A percentile compares a stretch with the other conserved stretches of the same genome.
Evolutionary conservation across 176 grass and related monocot genomes (phyloP).

Genomic region (Typha latifolia): DNA sequence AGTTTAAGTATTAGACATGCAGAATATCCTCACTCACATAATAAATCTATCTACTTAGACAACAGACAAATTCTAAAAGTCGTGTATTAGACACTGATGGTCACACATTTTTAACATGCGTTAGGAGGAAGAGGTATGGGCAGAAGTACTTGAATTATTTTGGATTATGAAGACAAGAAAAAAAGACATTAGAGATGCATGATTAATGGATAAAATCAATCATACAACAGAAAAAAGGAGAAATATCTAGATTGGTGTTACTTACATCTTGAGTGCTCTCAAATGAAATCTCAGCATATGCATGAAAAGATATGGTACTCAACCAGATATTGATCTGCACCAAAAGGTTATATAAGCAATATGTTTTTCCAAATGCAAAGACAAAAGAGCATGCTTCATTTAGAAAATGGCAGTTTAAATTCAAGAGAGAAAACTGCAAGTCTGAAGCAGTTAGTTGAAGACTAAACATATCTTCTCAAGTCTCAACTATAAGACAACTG

Average conservation of each 20-base stretch:
- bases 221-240: not conserved
- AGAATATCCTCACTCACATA: too few relatives aligned
- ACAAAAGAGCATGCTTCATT: not conserved
- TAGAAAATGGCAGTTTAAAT: not conserved
- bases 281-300: constrained; percentile 67
- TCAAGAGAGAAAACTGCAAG: not conserved
- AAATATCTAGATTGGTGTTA: constrained; percentile 6
- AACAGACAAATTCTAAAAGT: too few relatives aligned
- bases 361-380: not conserved
- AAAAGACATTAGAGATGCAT: constrained; percentile 12
- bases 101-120: too few relatives aligned
- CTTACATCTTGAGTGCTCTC: constrained; percentile 66
- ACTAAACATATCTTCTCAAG: not conserved
- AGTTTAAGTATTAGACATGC: too few relatives aligned
- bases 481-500: not conserved
- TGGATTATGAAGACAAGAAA: not conserved
- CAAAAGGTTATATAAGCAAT: constrained; percentile 6
- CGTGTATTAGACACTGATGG: too few relatives aligned
- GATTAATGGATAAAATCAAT: constrained; percentile 3
- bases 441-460: not conserved
- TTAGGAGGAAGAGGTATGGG: too few relatives aligned
- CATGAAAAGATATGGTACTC: constrained; percentile 69
- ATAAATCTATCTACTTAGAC: too few relatives aligned
- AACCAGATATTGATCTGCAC: constrained; percentile 91
- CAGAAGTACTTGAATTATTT: not conserved